These are phyloP conservation scores for Capsella rubella DNA, from an alignment of 441 rosid species.

Conservation along the genomic window DNA sequence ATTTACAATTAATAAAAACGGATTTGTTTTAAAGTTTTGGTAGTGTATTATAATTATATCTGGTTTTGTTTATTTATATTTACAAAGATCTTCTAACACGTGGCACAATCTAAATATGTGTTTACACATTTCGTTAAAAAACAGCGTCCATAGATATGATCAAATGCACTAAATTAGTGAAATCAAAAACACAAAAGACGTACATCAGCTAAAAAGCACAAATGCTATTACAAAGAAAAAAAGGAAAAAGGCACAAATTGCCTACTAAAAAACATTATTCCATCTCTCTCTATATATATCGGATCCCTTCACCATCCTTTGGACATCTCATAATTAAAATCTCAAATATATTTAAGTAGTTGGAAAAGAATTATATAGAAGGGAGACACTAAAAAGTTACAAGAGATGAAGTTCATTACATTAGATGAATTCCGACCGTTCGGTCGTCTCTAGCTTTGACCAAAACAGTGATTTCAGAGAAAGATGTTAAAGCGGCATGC, in stretches of 20 bases:
- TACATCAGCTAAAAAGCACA: background rate
- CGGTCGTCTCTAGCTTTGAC: conserved; percentile 1
- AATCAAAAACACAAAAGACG: too few relatives aligned
- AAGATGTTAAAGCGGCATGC: conserved; percentile 15
- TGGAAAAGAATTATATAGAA: background rate
- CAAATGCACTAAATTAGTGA: background rate
- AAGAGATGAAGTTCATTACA: conserved; percentile 26
- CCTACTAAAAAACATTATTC: background rate
- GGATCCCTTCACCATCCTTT: background rate
- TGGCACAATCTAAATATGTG: background rate
- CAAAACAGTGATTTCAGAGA: background rate
- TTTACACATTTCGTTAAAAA: background rate
- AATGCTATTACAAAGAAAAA: too few relatives aligned
- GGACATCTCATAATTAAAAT: background rate
- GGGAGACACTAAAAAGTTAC: background rate
- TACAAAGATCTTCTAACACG: background rate
- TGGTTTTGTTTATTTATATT: background rate
- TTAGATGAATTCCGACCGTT: too few relatives aligned
- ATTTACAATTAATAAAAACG: too few relatives aligned
- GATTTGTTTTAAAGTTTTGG: background rate
- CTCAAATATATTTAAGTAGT: background rate
- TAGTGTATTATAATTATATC: background rate
- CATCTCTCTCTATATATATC: background rate
- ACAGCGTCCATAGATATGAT: background rate
- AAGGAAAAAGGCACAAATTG: background rate